Conservation (phyloP, 345 rosid species). For the Citrus inodora region DNA sequence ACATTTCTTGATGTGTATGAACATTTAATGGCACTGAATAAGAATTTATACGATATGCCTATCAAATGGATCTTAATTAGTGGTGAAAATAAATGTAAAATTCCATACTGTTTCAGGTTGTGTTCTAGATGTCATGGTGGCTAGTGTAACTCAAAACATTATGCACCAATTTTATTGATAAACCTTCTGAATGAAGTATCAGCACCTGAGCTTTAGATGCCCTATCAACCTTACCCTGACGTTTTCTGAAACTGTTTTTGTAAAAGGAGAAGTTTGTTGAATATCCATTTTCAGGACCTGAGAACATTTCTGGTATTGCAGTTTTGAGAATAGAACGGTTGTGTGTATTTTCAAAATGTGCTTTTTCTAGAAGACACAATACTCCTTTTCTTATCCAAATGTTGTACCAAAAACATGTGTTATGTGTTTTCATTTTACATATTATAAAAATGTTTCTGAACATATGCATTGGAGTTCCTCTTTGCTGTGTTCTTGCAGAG, state of each 20-base stretch:
- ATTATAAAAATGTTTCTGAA: neutral
- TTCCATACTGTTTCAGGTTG: neutral
- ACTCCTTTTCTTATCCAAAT: neutral
- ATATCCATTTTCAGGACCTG: neutral
- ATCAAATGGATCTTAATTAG: neutral
- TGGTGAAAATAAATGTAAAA: neutral
- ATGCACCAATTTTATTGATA: neutral
- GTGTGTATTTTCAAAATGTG: neutral
- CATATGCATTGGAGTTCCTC: neutral
- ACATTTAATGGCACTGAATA: neutral
- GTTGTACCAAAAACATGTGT: neutral
- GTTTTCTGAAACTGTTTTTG: neutral
- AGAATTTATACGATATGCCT: neutral
- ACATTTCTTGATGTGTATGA: neutral
- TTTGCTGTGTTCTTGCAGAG: neutral
- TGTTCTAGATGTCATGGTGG: neutral
- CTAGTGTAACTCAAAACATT: neutral
- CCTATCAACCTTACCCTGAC: neutral
- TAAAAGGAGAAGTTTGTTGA: neutral
- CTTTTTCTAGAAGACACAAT: neutral
- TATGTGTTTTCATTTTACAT: neutral
- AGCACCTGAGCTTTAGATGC: neutral
- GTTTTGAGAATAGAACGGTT: neutral
- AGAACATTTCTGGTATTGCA: neutral
- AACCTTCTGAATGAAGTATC: neutral